Evolutionary conservation across 768 basidiomycete genomes (phyloP).

Genomic region (Cubamyces lactineus): DNA sequence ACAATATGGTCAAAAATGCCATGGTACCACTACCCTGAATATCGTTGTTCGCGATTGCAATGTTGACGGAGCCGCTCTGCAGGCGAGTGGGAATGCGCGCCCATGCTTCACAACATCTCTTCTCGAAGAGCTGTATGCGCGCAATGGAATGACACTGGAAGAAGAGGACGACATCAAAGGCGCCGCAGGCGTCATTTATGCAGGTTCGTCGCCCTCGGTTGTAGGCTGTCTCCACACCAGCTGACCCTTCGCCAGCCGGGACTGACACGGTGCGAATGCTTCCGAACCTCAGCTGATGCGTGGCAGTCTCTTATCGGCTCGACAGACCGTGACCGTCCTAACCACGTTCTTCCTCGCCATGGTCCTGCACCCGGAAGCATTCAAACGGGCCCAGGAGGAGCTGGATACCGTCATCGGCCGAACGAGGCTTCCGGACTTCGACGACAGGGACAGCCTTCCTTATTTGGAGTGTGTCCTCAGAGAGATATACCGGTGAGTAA

Average conservation of each 20-base stretch:
- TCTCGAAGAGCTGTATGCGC: constrained; percentile 20
- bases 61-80: background rate
- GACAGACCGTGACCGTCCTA: constrained; percentile 44
- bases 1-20: constrained; percentile 24
- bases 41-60: background rate
- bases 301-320: background rate
- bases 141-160: constrained; percentile 16
- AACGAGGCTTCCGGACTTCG: constrained; percentile 43
- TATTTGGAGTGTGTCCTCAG: constrained; percentile 44
- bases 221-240: background rate
- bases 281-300: background rate
- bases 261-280: constrained; percentile 28
- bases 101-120: constrained; percentile 27
- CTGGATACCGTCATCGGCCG: constrained; percentile 46
- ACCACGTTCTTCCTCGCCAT: constrained; percentile 47
- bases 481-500: constrained; percentile 37
- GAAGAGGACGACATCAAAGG: constrained; percentile 30
- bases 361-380: constrained; percentile 42
- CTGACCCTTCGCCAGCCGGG: constrained; percentile 25
- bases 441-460: constrained; percentile 44
- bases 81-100: constrained; percentile 27
- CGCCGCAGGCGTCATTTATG: constrained; percentile 29
- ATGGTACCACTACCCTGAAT: constrained; percentile 12
- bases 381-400: constrained; percentile 46
- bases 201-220: constrained; percentile 20